Base-by-base conservation (phyloP, 768 basidiomycete species). In the Tulasnella sp. region DNA sequence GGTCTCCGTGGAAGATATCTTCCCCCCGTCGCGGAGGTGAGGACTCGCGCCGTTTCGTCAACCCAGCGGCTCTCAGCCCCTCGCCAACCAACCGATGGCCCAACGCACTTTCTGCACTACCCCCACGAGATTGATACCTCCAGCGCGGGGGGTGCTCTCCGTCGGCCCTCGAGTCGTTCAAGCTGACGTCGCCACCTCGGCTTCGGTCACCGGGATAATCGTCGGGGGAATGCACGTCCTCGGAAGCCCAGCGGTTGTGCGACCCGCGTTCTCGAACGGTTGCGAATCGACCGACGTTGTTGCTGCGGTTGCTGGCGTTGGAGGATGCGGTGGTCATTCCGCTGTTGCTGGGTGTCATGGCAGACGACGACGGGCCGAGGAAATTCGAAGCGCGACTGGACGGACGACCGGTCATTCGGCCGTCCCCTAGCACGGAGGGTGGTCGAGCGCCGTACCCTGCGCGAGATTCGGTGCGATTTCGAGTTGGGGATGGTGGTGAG, bases 41-140 rank as follows among this genome's bases (percentile, higher is more conserved):
- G 12, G 72, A 62, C 16, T 79, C 78, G 19, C 78, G 62, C 27
- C 78, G 62, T 72, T 36, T 79, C 12, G 87, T 88, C 78, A 94
- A 85, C 14, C 93, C 94, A 0, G 93, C 92, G 0, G 93, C 92
- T 73, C 91, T 88, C 79, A 94, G 83, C 21, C 90, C 90, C 84
- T 94, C 92, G 4, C 92, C 90, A 12, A 93, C 84, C 19, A 94
- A 84, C 82, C 88, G 91, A 79, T 92, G 85, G 16, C 89, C 88
- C 9, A 92, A 83, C 10, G 90, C 87, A 83, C 89, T 92, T 85
- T 94, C 94, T 3, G 90, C 91, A 83, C 92, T 93, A 6, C 93
- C 93, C 0, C 88, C 89, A 46, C 93, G 86, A 21, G 88, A 83
- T 40, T 87, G 87, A 83, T 93, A 93, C 62, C 88, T 85, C 38